phyloP scores from a whole-genome alignment of 2,329 filamentous ascomycete species.

The Neofusicoccum umdonicola region DNA sequence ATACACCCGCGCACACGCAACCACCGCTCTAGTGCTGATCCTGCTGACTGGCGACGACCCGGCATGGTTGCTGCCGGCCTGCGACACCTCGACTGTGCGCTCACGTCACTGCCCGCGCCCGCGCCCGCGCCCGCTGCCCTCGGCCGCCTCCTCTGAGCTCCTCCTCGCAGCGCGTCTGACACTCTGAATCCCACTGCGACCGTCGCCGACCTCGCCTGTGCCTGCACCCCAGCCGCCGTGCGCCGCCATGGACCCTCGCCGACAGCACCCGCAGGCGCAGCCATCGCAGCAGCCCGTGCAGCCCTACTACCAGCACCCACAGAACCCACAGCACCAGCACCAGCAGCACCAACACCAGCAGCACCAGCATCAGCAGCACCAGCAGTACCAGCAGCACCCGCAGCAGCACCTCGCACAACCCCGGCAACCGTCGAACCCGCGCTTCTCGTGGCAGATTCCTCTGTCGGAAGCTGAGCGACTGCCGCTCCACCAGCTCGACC shows the following conservation, averaged over 20 bases:
- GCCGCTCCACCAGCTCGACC: conserved; percentile 18
- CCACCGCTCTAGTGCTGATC: background rate
- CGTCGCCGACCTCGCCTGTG: background rate
- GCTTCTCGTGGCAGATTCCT: conserved; percentile 36
- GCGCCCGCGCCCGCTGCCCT: background rate
- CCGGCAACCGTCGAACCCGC: conserved; percentile 20
- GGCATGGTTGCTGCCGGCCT: background rate
- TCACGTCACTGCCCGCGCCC: conserved; percentile 7
- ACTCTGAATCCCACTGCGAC: background rate
- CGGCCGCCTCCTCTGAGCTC: background rate
- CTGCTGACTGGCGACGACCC: background rate
- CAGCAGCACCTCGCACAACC: background rate
- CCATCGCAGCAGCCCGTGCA: background rate
- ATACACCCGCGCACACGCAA: background rate
- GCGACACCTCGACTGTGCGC: background rate
- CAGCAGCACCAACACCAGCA: background rate
- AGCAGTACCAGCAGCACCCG: background rate
- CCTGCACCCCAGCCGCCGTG: background rate
- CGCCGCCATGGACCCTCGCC: conserved; percentile 10
- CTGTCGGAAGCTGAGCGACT: conserved; percentile 21
- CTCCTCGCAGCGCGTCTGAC: background rate
- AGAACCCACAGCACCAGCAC: background rate
- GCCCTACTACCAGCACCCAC: background rate
- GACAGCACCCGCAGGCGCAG: background rate
- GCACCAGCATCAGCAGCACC: background rate